Evolutionary conservation across 208 protist species (phyloP).

Genomic region (Leishmania guyanensis): DNA sequence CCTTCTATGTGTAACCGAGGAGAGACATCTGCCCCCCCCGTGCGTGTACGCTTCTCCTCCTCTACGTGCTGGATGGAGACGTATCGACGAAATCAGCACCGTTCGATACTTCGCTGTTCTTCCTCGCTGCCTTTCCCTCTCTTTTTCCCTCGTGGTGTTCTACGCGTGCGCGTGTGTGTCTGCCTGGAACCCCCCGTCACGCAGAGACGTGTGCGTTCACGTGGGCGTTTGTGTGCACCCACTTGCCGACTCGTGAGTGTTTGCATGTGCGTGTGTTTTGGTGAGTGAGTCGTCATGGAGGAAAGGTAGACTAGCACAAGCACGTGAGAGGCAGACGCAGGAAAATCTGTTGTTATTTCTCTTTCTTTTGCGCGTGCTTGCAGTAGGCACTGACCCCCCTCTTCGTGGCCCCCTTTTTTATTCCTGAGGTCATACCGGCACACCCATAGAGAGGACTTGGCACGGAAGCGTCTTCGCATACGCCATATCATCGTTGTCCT

Average conservation of each 20-base stretch:
- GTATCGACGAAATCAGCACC: background rate
- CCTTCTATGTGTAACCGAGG: background rate
- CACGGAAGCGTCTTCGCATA: background rate
- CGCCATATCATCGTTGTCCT: background rate
- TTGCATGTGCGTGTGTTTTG: background rate
- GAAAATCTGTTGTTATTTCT: too few species aligned
- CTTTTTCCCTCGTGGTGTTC: background rate
- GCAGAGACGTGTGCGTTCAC: too few species aligned
- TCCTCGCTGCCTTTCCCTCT: background rate
- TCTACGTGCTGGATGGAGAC: background rate
- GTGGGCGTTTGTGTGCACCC: too few species aligned
- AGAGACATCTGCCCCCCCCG: background rate
- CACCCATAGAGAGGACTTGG: too few species aligned
- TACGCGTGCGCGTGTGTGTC: background rate
- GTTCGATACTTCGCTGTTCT: background rate
- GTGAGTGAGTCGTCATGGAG: background rate
- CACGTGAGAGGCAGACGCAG: too few species aligned
- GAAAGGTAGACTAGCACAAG: background rate
- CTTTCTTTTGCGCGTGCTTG: background rate
- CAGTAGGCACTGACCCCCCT: too few species aligned
- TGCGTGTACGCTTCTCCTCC: background rate
- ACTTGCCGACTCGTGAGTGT: too few species aligned
- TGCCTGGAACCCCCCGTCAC: too few species aligned
- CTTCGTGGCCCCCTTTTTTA: too few species aligned
- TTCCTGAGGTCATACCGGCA: too few species aligned